These are phyloP conservation scores for Pseudogymnoascus sp. DNA, from an alignment of 2,329 filamentous ascomycete genomes.

Conservation along the genomic window DNA sequence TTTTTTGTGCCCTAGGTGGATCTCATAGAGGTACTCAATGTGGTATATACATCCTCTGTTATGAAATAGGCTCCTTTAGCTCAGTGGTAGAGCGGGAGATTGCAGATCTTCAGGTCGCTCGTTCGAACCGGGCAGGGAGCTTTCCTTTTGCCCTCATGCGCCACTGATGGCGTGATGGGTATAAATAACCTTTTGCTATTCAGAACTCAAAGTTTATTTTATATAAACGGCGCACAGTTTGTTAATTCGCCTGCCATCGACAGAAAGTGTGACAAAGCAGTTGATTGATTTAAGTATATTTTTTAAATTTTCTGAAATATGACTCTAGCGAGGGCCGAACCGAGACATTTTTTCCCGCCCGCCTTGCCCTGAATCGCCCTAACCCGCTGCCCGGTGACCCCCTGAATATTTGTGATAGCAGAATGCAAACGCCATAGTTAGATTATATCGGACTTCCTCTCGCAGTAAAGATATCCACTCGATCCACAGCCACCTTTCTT, in stretches of 20 bases:
- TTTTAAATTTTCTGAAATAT: neutral
- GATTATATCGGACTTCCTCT: neutral
- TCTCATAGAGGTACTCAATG: neutral
- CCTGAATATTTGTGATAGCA: neutral
- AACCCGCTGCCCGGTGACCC: neutral
- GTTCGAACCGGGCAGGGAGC: slow-evolving; percentile 11
- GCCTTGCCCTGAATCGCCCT: neutral
- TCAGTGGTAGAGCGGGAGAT: slow-evolving; percentile 12
- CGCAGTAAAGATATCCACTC: neutral
- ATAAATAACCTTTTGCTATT: neutral
- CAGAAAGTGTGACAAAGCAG: neutral
- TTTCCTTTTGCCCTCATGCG: neutral
- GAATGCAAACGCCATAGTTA: slow-evolving; percentile 2
- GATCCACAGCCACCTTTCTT: neutral
- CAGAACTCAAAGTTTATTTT: neutral
- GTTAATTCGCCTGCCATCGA: neutral
- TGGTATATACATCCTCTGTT: neutral
- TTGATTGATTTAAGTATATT: neutral
- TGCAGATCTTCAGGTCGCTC: slow-evolving; percentile 11
- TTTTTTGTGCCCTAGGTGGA: neutral
- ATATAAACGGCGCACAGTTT: neutral
- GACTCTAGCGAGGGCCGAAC: slow-evolving; percentile 1
- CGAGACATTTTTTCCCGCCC: neutral
- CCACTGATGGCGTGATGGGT: neutral
- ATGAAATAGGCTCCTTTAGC: slow-evolving; percentile 10